Conservation (phyloP, 1,284 basidiomycete genomes). For the Moesziomyces globuligerus region DNA sequence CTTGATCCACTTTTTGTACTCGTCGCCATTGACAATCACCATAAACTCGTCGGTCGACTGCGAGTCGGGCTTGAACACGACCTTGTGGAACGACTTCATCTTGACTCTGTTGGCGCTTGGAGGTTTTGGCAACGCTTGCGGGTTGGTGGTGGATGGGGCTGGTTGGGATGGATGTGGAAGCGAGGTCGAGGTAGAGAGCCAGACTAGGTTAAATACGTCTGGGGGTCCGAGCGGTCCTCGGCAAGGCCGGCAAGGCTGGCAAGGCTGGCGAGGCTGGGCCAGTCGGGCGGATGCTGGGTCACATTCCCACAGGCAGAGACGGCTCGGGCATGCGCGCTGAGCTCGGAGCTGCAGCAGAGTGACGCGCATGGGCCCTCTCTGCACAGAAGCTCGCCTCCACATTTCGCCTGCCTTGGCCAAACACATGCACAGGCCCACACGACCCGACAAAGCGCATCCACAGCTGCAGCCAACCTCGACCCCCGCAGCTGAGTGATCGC, state of each 20-base stretch:
- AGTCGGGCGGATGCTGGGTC: not conserved
- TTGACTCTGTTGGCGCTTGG: conserved; percentile 1
- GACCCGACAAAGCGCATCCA: too few species aligned
- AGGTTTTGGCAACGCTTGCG: not conserved
- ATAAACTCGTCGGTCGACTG: conserved; percentile 67
- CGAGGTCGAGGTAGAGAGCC: not conserved
- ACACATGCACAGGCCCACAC: not conserved
- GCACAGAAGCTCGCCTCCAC: not conserved
- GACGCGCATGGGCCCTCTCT: conserved; percentile 13
- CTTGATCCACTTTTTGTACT: conserved; percentile 66
- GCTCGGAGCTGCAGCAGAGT: not conserved
- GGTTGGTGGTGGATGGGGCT: not conserved
- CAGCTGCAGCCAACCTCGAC: too few species aligned
- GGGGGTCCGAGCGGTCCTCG: not conserved
- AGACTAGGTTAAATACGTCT: not conserved
- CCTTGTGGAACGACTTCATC: conserved; percentile 57
- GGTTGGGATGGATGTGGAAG: not conserved
- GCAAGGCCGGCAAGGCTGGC: too few species aligned
- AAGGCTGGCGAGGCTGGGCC: too few species aligned
- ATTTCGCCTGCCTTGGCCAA: not conserved
- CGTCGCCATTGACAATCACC: conserved; percentile 65
- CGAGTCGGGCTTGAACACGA: conserved; percentile 67
- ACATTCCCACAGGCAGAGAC: not conserved
- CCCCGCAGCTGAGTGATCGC: too few species aligned
- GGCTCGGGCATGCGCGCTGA: not conserved